These are phyloP conservation scores for Wickerhamiella kazuoi DNA, from an alignment of 805 yeast species.

Conservation along the genomic window DNA sequence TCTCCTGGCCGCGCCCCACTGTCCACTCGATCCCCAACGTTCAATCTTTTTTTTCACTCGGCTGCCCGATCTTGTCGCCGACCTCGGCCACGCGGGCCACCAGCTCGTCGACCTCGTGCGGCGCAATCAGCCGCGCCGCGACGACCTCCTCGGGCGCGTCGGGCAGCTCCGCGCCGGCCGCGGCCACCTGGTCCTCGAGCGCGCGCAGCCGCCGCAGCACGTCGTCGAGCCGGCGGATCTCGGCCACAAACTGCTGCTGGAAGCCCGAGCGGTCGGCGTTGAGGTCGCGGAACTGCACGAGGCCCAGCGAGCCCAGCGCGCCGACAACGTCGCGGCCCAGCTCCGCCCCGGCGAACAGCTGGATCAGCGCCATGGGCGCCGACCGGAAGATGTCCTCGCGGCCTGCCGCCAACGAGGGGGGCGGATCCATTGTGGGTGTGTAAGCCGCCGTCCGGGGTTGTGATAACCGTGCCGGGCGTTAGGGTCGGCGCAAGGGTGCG, in stretches of 20 bases:
- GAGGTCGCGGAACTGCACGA: constrained; percentile 76
- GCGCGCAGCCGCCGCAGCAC: constrained; percentile 27
- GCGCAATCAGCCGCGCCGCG: constrained; percentile 13
- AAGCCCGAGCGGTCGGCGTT: constrained; percentile 62
- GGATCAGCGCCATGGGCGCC: constrained; percentile 93
- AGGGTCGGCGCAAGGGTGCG: no score
- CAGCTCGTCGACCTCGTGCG: constrained; percentile 55
- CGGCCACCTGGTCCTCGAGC: constrained; percentile 5
- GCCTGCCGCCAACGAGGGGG: neutral
- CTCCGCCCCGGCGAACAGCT: constrained; percentile 78
- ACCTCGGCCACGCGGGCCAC: constrained; percentile 41
- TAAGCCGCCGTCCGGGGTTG: no score
- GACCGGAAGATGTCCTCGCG: constrained; percentile 33
- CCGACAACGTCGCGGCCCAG: constrained; percentile 70
- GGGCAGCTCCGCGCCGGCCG: neutral
- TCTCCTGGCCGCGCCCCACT: no score
- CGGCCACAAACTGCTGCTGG: constrained; percentile 78
- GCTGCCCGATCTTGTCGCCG: constrained; percentile 54
- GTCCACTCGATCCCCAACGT: no score
- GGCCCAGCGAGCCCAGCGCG: constrained; percentile 64
- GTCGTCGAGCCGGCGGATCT: constrained; percentile 65
- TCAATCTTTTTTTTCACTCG: no score
- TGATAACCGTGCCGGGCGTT: no score
- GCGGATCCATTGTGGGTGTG: neutral
- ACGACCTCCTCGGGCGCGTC: neutral